Evolutionary conservation across 345 rosid species (phyloP).

Genomic region (Hibiscus trionum): DNA sequence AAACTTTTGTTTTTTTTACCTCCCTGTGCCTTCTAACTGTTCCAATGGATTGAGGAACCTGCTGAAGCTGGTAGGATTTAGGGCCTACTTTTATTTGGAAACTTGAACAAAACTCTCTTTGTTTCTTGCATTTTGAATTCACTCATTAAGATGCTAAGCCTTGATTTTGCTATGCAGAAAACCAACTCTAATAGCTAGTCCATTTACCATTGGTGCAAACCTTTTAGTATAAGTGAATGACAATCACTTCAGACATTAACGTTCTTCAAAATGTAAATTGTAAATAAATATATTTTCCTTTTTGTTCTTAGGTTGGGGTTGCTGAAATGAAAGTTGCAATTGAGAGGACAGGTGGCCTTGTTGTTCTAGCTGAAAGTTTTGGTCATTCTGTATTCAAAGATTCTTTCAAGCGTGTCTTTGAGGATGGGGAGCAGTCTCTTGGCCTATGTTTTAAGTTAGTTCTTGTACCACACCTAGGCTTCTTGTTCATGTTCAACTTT

Average conservation of each 20-base stretch:
- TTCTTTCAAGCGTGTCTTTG: conserved; percentile 90
- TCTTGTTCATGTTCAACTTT: background rate
- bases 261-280: conserved; percentile 22
- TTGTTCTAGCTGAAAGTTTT: conserved; percentile 93
- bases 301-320: conserved; percentile 69
- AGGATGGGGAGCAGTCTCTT: conserved; percentile 91
- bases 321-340: conserved; percentile 98
- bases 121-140: background rate
- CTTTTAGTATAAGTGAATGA: background rate
- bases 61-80: background rate
- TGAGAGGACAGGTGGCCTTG: conserved; percentile 96
- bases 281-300: background rate
- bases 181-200: background rate
- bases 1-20: background rate
- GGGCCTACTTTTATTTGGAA: too few relatives aligned
- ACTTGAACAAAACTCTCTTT: background rate
- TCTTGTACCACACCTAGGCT: background rate
- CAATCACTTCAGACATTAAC: background rate
- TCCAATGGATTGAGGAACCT: background rate
- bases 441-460: conserved; percentile 91
- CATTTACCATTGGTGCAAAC: background rate
- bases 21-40: background rate
- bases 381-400: conserved; percentile 97
- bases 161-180: background rate
- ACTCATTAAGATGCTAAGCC: background rate